Base-by-base conservation (phyloP, 2,329 filamentous ascomycete genomes). In the Fusarium concolor region DNA sequence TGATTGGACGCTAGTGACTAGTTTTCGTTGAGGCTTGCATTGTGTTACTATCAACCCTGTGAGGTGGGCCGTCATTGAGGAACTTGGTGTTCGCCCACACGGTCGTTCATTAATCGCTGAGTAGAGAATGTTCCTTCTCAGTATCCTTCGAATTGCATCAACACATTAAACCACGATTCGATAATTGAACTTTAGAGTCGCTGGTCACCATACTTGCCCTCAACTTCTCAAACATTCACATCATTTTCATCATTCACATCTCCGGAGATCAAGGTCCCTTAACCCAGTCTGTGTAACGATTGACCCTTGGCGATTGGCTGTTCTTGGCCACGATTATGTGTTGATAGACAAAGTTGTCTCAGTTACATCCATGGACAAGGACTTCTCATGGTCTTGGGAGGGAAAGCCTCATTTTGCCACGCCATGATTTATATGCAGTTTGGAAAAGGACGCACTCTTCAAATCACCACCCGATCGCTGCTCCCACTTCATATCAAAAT, bases 1-100 rank as follows among this genome's bases (percentile, higher is more conserved):
- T 56, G 39, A 56, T 53, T 68, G 60, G 55, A 33, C 29, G 28
- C 33, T 33, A 24, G 26, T 15, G 41, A 29, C 41, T 39, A 14
- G 43, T 52, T 62, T 46, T 42, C 38, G 50, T 31, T 15, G 24
- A 39, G 56, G 46, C 47, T 66, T 69, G 46, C 55, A 17, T 47
- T 24, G 62, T 66, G 43, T 47, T 53, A 67, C 64, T 39, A 49
- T 41, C 52, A 31, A 46, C 5, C n/a, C 29, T 56, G 28, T 14
- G 35, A 29, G 17, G 42, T 51, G n/a, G 12, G 28, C 22, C 29
- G 44, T 38, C 47, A 37, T 44, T 8, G 20, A 18, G 18, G 7
- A 56, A 12, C 28, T 42, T 26, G 24, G 7, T 22, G 26, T 24
- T 44, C 22, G 17, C 31, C 43, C 20, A 20, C n/a, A 51, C 33